Conservation (phyloP, 2,329 filamentous ascomycete species). For the Pseudocercospora eumusae region DNA sequence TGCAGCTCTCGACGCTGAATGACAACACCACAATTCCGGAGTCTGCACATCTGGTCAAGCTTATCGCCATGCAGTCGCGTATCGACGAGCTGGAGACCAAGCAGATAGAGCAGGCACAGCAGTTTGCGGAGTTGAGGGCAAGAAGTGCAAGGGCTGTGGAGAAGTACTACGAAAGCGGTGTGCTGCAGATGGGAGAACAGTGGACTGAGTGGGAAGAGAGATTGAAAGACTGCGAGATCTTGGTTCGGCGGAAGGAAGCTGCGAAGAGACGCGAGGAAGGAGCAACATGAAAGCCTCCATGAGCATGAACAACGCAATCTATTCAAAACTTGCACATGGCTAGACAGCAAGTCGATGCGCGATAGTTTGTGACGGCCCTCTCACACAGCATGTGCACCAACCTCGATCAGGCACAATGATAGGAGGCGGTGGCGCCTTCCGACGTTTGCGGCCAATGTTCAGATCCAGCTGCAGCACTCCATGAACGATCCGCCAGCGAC, state of each 20-base stretch:
- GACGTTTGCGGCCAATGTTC: background rate
- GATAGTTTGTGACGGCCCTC: too few relatives aligned
- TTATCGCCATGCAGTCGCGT: slow-evolving; percentile 61
- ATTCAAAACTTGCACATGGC: background rate
- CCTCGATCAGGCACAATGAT: background rate
- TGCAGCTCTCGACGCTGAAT: slow-evolving; percentile 48
- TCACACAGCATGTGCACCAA: too few relatives aligned
- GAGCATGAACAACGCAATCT: background rate
- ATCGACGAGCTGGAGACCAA: slow-evolving; percentile 63
- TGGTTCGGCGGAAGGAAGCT: slow-evolving; percentile 64
- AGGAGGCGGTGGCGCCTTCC: background rate
- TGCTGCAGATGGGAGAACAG: slow-evolving; percentile 67
- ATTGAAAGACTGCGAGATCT: slow-evolving; percentile 65
- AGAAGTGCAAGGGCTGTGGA: slow-evolving; percentile 59
- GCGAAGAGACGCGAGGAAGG: slow-evolving; percentile 57
- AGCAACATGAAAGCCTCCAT: slow-evolving; percentile 29
- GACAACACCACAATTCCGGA: slow-evolving; percentile 48
- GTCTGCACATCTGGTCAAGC: slow-evolving; percentile 49
- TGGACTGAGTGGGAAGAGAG: slow-evolving; percentile 72
- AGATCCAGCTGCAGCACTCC: background rate
- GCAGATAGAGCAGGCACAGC: slow-evolving; percentile 62
- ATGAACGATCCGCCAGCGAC: background rate
- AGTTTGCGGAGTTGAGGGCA: slow-evolving; percentile 64
- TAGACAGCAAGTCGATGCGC: background rate
- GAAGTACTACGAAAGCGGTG: slow-evolving; percentile 71